Conservation (phyloP, 2,329 filamentous ascomycete genomes). For the Erysiphe neolycopersici region DNA sequence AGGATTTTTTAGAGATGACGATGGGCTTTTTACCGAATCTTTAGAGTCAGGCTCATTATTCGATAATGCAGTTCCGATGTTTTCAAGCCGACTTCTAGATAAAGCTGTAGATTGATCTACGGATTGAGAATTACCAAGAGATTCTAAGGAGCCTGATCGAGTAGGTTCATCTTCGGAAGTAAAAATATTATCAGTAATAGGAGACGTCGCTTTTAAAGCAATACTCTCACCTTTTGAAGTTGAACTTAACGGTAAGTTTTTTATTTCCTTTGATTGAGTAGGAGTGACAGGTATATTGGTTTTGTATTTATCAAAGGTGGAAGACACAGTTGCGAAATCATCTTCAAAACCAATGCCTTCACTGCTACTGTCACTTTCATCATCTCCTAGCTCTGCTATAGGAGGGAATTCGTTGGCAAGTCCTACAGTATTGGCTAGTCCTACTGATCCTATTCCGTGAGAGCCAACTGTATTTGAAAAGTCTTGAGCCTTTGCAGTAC, state of each 20-base stretch:
- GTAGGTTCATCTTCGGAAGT: background rate
- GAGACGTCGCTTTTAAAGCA: background rate
- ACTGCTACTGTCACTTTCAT: conserved; percentile 56
- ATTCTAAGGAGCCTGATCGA: background rate
- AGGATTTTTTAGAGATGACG: conserved; percentile 20
- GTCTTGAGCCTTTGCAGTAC: conserved; percentile 22
- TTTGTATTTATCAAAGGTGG: conserved; percentile 9
- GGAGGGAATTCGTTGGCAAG: conserved; percentile 73
- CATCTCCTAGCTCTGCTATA: conserved; percentile 51
- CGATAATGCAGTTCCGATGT: conserved; percentile 6
- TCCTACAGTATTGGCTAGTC: conserved; percentile 17
- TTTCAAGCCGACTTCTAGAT: conserved; percentile 8
- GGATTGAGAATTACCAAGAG: conserved; percentile 18
- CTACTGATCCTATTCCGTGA: conserved; percentile 15
- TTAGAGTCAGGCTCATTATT: background rate
- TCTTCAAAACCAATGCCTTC: conserved; percentile 77
- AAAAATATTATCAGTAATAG: background rate
- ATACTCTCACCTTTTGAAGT: background rate
- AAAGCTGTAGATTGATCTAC: conserved; percentile 18
- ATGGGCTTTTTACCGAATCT: conserved; percentile 3
- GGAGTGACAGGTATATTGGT: conserved; percentile 4
- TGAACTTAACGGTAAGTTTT: background rate
- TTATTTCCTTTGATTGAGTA: background rate
- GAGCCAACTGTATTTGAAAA: conserved; percentile 17
- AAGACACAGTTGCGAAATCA: conserved; percentile 46